A percentile compares a stretch with the other conserved stretches of the same genome.
Evolutionary conservation across 2,329 filamentous ascomycete species (phyloP).

Genomic region (Amesomyces nigricolor): DNA sequence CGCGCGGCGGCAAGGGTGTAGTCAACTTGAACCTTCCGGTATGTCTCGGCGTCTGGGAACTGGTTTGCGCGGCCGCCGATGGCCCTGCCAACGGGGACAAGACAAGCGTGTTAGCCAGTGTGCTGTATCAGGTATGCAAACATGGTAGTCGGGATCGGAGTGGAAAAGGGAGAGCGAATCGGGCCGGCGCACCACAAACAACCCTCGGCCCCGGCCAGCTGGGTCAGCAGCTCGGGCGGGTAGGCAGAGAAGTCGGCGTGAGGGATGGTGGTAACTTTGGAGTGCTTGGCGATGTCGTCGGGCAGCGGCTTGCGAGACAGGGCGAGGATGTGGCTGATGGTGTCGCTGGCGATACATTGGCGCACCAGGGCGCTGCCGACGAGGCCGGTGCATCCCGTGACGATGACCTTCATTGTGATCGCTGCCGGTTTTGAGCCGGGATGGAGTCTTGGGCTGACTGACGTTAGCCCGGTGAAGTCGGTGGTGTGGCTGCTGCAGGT

Average conservation of each 20-base stretch:
- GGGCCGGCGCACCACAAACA: conserved; percentile 11
- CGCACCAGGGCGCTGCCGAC: conserved; percentile 47
- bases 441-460: no score
- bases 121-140: background rate
- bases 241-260: conserved; percentile 50
- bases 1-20: conserved; percentile 52
- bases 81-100: conserved; percentile 29
- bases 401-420: conserved; percentile 52
- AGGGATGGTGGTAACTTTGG: conserved; percentile 47
- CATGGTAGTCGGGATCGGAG: background rate
- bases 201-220: conserved; percentile 24
- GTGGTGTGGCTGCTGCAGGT: no score
- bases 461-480: no score
- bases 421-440: background rate
- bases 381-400: conserved; percentile 54
- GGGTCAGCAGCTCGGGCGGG: conserved; percentile 39
- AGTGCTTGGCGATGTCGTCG: conserved; percentile 36
- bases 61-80: conserved; percentile 41
- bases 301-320: conserved; percentile 42
- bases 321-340: conserved; percentile 47
- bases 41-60: conserved; percentile 41
- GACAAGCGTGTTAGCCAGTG: background rate
- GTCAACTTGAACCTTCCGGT: conserved; percentile 50
- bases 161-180: background rate
- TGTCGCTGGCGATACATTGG: conserved; percentile 43